Conservation (phyloP, 331 rosid genomes). For the Saraca asoca region DNA sequence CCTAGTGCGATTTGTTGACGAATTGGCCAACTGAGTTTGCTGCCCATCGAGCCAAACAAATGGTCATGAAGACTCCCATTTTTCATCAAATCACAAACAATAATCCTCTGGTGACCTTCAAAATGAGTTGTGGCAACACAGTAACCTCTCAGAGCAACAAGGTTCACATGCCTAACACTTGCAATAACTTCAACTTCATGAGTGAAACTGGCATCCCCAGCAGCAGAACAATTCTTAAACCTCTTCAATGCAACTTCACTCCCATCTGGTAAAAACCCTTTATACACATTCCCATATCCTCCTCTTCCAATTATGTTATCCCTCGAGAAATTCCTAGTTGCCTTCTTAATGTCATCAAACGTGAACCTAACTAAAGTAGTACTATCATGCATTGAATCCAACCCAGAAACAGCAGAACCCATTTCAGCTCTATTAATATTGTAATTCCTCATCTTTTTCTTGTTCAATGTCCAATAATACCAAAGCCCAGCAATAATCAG, state of each 20-base stretch:
- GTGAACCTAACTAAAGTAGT: slow-evolving; percentile 60
- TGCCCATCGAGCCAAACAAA: slow-evolving; percentile 57
- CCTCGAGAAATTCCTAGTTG: slow-evolving; percentile 66
- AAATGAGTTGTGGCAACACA: slow-evolving; percentile 67
- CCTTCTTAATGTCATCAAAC: slow-evolving; percentile 68
- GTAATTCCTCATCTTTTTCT: slow-evolving; percentile 26
- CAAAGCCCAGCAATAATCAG: slow-evolving; percentile 40
- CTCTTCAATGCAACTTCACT: slow-evolving; percentile 85
- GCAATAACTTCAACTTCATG: slow-evolving; percentile 92
- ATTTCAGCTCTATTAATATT: slow-evolving; percentile 37
- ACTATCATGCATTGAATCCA: slow-evolving; percentile 67
- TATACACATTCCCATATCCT: slow-evolving; percentile 90
- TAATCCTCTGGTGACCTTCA: slow-evolving; percentile 89
- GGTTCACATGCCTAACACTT: slow-evolving; percentile 82
- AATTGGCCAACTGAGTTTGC: slow-evolving; percentile 66
- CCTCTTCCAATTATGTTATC: slow-evolving; percentile 75
- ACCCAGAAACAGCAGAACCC: slow-evolving; percentile 46
- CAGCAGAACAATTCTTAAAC: slow-evolving; percentile 85
- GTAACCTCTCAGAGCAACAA: slow-evolving; percentile 80
- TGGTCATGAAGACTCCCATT: slow-evolving; percentile 91
- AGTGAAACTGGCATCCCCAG: slow-evolving; percentile 71
- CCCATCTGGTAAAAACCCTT: slow-evolving; percentile 64
- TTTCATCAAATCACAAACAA: slow-evolving; percentile 81
- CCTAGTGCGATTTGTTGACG: slow-evolving; percentile 75
- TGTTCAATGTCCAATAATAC: slow-evolving; percentile 41